Base-by-base conservation (phyloP, 306 rosid species). In the Crotalaria pallida region DNA sequence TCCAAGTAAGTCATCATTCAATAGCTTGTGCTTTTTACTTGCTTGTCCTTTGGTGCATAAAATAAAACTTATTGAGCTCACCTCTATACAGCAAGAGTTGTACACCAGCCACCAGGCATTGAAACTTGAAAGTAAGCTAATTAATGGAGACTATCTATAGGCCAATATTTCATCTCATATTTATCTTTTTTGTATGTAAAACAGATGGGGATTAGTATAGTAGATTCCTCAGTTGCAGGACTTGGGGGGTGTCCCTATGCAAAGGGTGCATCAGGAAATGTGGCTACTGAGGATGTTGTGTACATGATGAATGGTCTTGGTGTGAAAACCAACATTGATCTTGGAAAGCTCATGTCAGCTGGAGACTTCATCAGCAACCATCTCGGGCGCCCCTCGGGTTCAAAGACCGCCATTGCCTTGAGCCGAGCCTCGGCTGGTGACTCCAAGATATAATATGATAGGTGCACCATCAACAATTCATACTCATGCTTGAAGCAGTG, bases 241-340 rank as follows among this genome's bases (percentile, higher is more conserved):
- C 82, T 78, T 18, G 82, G 79, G 50, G 82, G 82, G 36, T 72
- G 78, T 58, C 79, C 79, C 27, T 78, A 78, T 78, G 82, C 82
- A 2, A 72, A 72, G 65, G 82, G 79, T 6, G 82, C 82, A 65
- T 65, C 82, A 49, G 82, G 82, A 66, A 89, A 92, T 48, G 92
- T 90, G 27, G 90, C 97, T 11, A 88, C 92, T 12, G 98, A 90
- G 84, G 98, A 94, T 78, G 98, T 94, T 34, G 89, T 94, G 38
- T 94, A 94, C 87, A 87, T 87, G 98, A 88, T 90, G 49, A 80
- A 81, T 65, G 98, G 94, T 3, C 85, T 90, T 23, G 96, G 97
- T 70, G 80, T 94, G 9, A 77, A 84, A 74, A 94, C 96, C 52
- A 84, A 85, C 34, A 87, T 91, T 62, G 95, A 94, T 83, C 57